These are phyloP conservation scores for Talaromyces sp. DNA, from an alignment of 2,329 filamentous ascomycete species.

Conservation along the genomic window DNA sequence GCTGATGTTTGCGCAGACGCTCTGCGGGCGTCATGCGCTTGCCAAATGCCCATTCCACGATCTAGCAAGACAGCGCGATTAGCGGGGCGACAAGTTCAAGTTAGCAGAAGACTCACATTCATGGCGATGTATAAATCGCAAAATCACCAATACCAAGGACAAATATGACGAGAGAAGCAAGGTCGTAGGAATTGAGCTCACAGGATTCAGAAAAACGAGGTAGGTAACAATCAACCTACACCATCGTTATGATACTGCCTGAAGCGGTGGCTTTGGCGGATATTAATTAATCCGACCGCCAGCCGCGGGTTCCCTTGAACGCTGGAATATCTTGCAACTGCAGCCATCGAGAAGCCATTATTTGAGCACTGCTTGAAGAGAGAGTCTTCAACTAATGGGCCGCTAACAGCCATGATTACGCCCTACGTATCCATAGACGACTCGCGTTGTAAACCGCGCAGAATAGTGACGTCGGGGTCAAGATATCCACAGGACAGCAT, in stretches of 20 bases:
- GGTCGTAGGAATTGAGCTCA: neutral
- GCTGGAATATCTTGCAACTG: neutral
- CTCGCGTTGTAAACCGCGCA: no score
- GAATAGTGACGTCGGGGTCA: no score
- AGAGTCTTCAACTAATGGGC: no score
- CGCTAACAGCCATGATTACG: no score
- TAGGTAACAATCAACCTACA: neutral
- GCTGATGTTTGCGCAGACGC: constrained; percentile 67
- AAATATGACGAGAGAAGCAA: neutral
- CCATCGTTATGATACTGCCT: constrained; percentile 1
- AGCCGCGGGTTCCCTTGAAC: neutral
- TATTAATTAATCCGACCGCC: constrained; percentile 1
- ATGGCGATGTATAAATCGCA: constrained; percentile 21
- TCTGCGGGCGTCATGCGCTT: constrained; percentile 95
- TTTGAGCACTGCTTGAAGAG: no score
- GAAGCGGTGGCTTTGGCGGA: neutral
- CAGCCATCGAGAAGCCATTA: no score
- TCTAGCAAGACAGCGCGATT: constrained; percentile 49
- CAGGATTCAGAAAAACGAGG: neutral
- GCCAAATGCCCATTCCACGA: constrained; percentile 98
- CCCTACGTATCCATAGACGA: no score
- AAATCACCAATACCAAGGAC: neutral
- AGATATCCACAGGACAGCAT: no score
- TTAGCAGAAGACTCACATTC: constrained; percentile 33
- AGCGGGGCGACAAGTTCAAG: constrained; percentile 5